Evolutionary conservation across 1,284 basidiomycete species (phyloP).

Genomic region (Hypsizygus ulmarius): DNA sequence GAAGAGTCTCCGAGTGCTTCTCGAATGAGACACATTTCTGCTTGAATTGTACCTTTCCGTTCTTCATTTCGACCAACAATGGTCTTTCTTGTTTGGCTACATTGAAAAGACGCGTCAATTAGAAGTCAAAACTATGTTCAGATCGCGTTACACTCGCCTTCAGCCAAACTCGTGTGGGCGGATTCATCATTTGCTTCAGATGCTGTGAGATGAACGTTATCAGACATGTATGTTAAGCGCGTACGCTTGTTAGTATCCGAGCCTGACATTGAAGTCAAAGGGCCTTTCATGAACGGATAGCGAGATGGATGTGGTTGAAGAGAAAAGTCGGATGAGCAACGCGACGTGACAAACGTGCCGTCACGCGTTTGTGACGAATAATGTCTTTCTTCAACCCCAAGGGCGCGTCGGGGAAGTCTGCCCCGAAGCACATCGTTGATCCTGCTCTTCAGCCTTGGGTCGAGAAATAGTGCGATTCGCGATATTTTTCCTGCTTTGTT

Average conservation of each 20-base stretch:
- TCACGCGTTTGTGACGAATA: conserved; percentile 41
- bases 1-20: conserved; percentile 77
- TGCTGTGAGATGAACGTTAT: neutral
- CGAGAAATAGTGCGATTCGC: conserved; percentile 82
- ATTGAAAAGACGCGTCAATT: conserved; percentile 25
- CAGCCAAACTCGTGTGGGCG: conserved; percentile 17
- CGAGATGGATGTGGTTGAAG: conserved; percentile 12
- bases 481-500: neutral
- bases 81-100: conserved; percentile 39
- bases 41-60: conserved; percentile 74
- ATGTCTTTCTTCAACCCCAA: conserved; percentile 63
- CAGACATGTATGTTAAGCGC: neutral
- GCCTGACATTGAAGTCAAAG: conserved; percentile 36
- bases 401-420: conserved; percentile 34
- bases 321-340: conserved; percentile 24
- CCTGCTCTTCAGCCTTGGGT: conserved; percentile 90
- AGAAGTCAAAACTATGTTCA: neutral
- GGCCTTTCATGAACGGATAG: conserved; percentile 17
- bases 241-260: conserved; percentile 36
- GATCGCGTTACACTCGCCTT: conserved; percentile 33
- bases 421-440: conserved; percentile 43
- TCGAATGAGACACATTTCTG: conserved; percentile 77
- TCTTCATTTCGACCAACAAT: conserved; percentile 61
- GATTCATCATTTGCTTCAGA: conserved; percentile 1
- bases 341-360: conserved; percentile 34